phyloP scores from a whole-genome alignment of 345 rosid genomes.

The Camelina neglecta region DNA sequence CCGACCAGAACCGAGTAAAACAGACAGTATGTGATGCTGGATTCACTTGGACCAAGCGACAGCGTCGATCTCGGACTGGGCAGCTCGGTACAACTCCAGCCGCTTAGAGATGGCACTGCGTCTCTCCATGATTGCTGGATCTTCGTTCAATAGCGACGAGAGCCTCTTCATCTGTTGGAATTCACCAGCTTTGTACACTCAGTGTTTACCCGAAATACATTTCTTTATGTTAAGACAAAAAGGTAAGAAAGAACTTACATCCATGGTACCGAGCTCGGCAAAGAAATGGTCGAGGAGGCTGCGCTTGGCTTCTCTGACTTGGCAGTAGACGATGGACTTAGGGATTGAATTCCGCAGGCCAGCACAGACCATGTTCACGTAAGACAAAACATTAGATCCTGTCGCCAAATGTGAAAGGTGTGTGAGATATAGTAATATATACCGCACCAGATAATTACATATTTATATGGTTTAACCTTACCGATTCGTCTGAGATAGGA shows the following conservation, averaged over 20 bases:
- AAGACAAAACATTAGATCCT: conserved; percentile 92
- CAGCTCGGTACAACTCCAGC: conserved; percentile 88
- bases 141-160: conserved; percentile 87
- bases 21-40: not conserved
- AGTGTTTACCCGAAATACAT: not conserved
- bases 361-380: conserved; percentile 92
- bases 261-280: conserved; percentile 91
- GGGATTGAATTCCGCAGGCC: conserved; percentile 91
- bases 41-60: conserved; percentile 95
- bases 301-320: conserved; percentile 98
- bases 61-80: conserved; percentile 87
- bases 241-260: conserved; percentile 51
- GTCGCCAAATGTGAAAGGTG: conserved; percentile 35
- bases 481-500: conserved; percentile 92
- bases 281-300: conserved; percentile 93
- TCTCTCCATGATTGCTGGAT: conserved; percentile 98
- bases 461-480: conserved; percentile 44
- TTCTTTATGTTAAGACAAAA: conserved; percentile 19
- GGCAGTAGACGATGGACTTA: conserved; percentile 90
- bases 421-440: conserved; percentile 4
- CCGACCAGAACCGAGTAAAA: conserved; percentile 25
- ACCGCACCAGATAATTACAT: not conserved
- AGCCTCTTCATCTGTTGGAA: conserved; percentile 74
- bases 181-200: conserved; percentile 20
- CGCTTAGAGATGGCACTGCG: conserved; percentile 82